Evolutionary conservation across 306 rosid genomes (phyloP), one percentile per base, ranked within the genome.

Genomic region (Rosa lucieae): DNA sequence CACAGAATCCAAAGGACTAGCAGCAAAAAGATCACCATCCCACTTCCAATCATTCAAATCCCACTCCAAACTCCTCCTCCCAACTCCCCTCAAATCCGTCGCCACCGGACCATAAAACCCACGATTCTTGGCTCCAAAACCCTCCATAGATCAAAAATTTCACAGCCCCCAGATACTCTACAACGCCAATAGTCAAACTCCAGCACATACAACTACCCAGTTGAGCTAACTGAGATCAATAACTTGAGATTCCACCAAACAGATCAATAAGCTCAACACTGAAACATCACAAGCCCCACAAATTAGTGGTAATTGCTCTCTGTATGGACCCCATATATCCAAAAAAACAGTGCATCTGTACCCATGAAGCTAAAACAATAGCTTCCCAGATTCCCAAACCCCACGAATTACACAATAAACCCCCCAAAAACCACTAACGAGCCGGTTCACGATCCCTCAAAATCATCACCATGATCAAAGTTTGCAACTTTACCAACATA

Each of bases 11-110:
- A 88, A 53, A 6, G 80, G 84, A 55, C 83, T 82, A 35, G 98
- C 97, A 48, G 90, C 72, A 55, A 94, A 94, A 62, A 92, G 97
- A 89, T 94, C 85, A 12, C 97, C 92, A 70, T 91, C 98, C 96
- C 97, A 94, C 68, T 86, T 90, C 97, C 97, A 92, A 37, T 79
- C 85, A 63, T 89, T 94, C 85, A 82, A 85, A 89, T 94, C 89
- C 97, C 98, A 94, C n/a, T 92, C 97, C 58, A 70, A 29, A 51
- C 84, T 65, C 84, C 88, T 89, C 80, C 86, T 92, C 73, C 92
- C 90, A 74, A 85, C 81, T 23, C 81, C 67, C 83, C 82, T 84
- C 87, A 90, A 56, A 75, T 80, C 94, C 53, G 86, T 72, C 8
- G 87, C 78, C 67, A 84, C 85, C 82, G 87, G 76, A 55, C 87